Conservation (phyloP, 2,329 filamentous ascomycete genomes). For the Claviceps monticola region DNA sequence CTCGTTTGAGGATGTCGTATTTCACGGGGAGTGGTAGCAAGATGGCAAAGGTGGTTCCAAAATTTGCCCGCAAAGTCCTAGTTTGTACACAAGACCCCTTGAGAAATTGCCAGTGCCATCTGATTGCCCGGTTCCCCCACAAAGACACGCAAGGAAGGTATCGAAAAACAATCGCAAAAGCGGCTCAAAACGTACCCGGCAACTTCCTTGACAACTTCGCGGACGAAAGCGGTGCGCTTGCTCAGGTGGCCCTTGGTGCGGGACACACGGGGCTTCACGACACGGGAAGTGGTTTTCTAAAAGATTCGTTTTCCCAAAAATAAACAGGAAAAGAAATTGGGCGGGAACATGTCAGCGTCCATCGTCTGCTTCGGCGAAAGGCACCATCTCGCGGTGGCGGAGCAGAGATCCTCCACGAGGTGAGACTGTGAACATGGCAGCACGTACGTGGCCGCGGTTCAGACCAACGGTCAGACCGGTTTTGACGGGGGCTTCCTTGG, state of each 20-base stretch:
- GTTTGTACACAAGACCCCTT: background rate
- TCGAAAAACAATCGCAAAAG: background rate
- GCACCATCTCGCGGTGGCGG: constrained; percentile 14
- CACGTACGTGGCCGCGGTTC: constrained; percentile 52
- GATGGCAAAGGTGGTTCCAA: background rate
- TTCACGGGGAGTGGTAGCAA: background rate
- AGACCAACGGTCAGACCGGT: constrained; percentile 46
- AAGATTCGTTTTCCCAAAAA: constrained; percentile 14
- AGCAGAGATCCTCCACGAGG: constrained; percentile 63
- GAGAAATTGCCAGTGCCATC: too few relatives aligned
- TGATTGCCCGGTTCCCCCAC: too few relatives aligned
- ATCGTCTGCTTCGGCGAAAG: constrained; percentile 36
- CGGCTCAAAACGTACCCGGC: constrained; percentile 53
- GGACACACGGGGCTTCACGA: constrained; percentile 64
- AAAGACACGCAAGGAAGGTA: too few relatives aligned
- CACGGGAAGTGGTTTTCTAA: constrained; percentile 72
- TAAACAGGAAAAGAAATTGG: constrained; percentile 9
- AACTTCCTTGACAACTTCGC: constrained; percentile 97
- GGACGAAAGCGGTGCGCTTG: constrained; percentile 93
- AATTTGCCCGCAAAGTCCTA: too few relatives aligned
- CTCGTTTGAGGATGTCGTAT: background rate
- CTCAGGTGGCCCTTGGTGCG: constrained; percentile 90
- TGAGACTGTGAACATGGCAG: constrained; percentile 38
- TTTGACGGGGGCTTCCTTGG: constrained; percentile 43
- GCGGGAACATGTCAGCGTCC: constrained; percentile 41